Conservation (phyloP, 225 moss, liverwort and hornwort species). For the Thuidium tamariscinum region DNA sequence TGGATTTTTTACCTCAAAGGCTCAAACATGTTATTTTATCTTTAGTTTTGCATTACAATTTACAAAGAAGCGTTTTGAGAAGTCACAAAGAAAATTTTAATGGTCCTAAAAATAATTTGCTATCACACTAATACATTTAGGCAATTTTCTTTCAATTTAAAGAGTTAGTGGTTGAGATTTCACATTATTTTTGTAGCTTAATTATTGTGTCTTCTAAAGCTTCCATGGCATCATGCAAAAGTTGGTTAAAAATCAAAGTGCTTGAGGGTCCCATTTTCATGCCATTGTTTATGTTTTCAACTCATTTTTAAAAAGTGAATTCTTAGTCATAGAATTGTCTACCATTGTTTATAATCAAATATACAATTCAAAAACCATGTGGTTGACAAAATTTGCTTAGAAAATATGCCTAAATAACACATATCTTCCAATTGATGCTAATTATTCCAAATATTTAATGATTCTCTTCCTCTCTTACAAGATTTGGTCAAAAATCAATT, state of each 20-base stretch:
- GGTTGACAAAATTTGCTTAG: not conserved
- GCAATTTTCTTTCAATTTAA: not conserved
- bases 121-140: not conserved
- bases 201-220: not conserved
- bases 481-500: not conserved
- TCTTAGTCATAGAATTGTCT: not conserved
- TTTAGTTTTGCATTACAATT: not conserved
- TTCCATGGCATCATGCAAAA: fast-evolving
- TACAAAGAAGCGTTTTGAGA: not conserved
- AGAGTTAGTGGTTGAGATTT: not conserved
- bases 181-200: not conserved
- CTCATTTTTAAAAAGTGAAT: not conserved
- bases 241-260: not conserved
- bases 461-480: not conserved
- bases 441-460: not conserved
- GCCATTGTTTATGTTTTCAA: fast-evolving
- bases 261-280: not conserved
- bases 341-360: not conserved
- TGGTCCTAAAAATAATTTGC: fast-evolving
- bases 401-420: not conserved
- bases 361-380: fast-evolving
- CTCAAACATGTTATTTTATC: not conserved
- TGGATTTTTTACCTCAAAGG: fast-evolving
- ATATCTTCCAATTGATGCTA: not conserved
- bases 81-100: not conserved